phyloP scores from a whole-genome alignment of 129 eudicot species.

The Artemisia tridentata region DNA sequence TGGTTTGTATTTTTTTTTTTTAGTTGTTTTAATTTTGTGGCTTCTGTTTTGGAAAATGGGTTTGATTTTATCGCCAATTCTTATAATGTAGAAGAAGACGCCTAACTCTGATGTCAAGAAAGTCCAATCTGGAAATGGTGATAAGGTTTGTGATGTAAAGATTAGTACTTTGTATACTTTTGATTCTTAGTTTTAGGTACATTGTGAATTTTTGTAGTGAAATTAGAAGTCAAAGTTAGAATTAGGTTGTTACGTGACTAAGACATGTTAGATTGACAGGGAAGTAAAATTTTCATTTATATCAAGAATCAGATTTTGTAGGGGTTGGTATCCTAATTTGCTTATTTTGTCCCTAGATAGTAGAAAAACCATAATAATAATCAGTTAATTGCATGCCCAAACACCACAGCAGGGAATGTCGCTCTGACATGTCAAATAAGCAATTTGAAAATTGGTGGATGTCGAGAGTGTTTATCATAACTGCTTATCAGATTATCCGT shows the following conservation, averaged over 20 bases:
- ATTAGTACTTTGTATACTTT: not conserved
- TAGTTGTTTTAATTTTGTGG: not conserved
- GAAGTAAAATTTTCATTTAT: not conserved
- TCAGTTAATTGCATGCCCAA: not conserved
- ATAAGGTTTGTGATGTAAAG: slow-evolving; percentile 43
- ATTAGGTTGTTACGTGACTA: not conserved
- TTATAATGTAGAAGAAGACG: slow-evolving; percentile 33
- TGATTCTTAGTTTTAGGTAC: not conserved
- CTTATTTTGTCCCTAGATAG: not conserved
- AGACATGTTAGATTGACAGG: not conserved
- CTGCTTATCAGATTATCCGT: too few species aligned
- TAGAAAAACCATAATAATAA: not conserved
- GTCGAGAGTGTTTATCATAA: too few species aligned
- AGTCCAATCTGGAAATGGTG: slow-evolving; percentile 37
- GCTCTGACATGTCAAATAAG: too few species aligned
- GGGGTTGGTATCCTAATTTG: too few species aligned
- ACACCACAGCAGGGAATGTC: too few species aligned
- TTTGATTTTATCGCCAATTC: not conserved
- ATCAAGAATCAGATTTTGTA: not conserved
- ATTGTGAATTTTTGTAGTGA: not conserved
- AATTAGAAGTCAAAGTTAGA: not conserved
- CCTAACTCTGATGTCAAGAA: slow-evolving; percentile 38
- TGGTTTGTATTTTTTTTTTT: slow-evolving; percentile 21
- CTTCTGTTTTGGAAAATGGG: not conserved
- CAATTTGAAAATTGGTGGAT: too few species aligned